A percentile compares a stretch with the other conserved stretches of the same genome.
phyloP scores from a whole-genome alignment of 352 stramenopile species.

The Elongisporangium undulatum region DNA sequence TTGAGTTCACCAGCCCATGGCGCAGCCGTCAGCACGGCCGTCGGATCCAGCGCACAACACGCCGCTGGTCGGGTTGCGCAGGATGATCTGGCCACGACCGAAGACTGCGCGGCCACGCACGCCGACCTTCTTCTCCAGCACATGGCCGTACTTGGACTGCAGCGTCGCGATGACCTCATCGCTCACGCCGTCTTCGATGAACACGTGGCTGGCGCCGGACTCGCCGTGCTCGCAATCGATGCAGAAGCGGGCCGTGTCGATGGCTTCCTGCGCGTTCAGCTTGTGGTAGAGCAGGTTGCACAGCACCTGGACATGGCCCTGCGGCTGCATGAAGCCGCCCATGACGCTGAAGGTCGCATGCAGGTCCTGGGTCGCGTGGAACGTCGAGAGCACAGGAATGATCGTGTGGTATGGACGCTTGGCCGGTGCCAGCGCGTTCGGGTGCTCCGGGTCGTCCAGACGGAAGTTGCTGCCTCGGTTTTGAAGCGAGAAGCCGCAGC shows the following conservation, averaged over 20 bases:
- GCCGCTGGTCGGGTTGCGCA: conserved; percentile 67
- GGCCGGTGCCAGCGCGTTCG: conserved; percentile 87
- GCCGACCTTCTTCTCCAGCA: conserved; percentile 28
- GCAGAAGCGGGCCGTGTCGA: conserved; percentile 94
- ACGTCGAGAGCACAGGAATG: conserved; percentile 93
- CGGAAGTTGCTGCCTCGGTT: conserved; percentile 96
- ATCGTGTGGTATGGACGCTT: conserved; percentile 99
- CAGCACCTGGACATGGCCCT: conserved; percentile 95
- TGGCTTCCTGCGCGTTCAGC: conserved; percentile 86
- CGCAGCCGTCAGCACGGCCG: conserved; percentile 91
- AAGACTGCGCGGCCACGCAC: conserved; percentile 43
- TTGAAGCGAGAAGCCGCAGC: conserved; percentile 95
- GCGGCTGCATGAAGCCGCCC: conserved; percentile 95
- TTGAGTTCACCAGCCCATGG: conserved; percentile 84
- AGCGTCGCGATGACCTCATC: conserved; percentile 67
- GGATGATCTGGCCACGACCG: conserved; percentile 85
- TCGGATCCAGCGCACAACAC: conserved; percentile 95
- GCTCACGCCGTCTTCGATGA: conserved; percentile 82
- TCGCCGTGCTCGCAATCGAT: conserved; percentile 83
- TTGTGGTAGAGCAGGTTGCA: conserved; percentile 84
- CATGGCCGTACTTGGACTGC: conserved; percentile 72
- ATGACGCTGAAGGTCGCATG: conserved; percentile 92
- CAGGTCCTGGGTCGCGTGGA: conserved; percentile 79
- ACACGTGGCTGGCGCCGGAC: conserved; percentile 54
- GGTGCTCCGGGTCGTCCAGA: conserved; percentile 77